Evolutionary conservation across 208 protist genomes (phyloP), one percentile per base, ranked within the genome.

Genomic region (Leptomonas seymouri): DNA sequence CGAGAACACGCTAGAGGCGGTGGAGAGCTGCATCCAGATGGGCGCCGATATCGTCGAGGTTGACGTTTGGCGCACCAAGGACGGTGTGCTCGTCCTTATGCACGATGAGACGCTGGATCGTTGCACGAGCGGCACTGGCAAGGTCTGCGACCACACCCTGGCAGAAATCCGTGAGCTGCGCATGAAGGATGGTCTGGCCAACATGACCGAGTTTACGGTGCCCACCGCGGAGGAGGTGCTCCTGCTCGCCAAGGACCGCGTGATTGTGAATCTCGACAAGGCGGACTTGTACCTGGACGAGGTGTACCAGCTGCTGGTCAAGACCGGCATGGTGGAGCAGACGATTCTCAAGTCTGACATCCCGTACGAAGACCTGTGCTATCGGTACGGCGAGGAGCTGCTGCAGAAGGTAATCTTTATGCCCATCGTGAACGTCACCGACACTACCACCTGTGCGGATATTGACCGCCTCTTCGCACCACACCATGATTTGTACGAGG

Each of bases 1-100:
- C 55, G 85, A 91, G 77, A 91, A 91, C 82, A 84, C 80, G 31
- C n/a, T 91, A 8, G 85, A 91, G 74, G 85, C 85, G 15, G 70
- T 91, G 49, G 79, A 86, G 53, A 85, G 79, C 67, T 87, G 80
- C 74, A 77, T 85, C 31, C 56, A 81, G 44, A 91, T 88, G 82
- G 85, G 85, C 1, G 85, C 82, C 36, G 82, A 91, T 67, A 84
- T 87, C 31, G 76, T 87, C 27, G 85, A 91, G 69, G 74, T 91
- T 5, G 85, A 91, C 49, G 81, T 91, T 2, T 84, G 75, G 81
- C 78, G 79, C 60, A 91, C 82, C 15, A 76, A 71, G 42, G 85
- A 91, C 54, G 85, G 82, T 25, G 77, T 59, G 21, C 70, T 91
- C 30, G 65, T 91, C 21, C 74, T 91, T 28, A 88, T 86, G 78